These are phyloP conservation scores for Breviolum minutum DNA, from an alignment of 73 alveolate species.

Conservation along the genomic window DNA sequence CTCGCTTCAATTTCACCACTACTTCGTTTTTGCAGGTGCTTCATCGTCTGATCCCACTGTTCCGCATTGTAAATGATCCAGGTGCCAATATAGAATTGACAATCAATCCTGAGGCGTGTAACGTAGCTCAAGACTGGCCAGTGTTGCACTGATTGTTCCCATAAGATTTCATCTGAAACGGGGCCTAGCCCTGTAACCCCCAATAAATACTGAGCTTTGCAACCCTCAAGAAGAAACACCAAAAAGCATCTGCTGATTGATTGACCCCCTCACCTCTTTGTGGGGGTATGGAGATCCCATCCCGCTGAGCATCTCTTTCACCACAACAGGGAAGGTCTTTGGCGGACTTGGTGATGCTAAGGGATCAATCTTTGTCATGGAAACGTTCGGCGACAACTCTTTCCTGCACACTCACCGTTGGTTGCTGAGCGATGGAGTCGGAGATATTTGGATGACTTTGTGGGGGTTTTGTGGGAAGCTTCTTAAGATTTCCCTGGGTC, in stretches of 20 bases:
- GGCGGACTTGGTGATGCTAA: slow-evolving; percentile 12
- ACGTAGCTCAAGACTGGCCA: too few relatives aligned
- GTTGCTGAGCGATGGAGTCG: too few relatives aligned
- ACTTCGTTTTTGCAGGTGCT: background rate
- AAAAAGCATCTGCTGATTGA: too few relatives aligned
- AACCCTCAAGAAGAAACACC: background rate
- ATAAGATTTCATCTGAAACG: too few relatives aligned
- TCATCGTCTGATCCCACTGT: slow-evolving; percentile 21
- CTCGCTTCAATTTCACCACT: background rate
- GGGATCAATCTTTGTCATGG: slow-evolving; percentile 41
- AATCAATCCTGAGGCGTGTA: background rate
- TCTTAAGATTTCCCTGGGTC: too few relatives aligned
- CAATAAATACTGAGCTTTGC: too few relatives aligned
- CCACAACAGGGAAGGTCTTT: slow-evolving; percentile 16
- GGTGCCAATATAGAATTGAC: slow-evolving; percentile 89
- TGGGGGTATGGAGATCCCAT: background rate
- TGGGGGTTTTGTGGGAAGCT: too few relatives aligned
- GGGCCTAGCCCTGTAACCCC: too few relatives aligned
- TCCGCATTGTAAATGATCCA: slow-evolving; percentile 53
- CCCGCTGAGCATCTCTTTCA: slow-evolving; percentile 13
- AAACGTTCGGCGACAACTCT: slow-evolving; percentile 55
- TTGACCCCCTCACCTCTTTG: too few relatives aligned
- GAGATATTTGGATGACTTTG: too few relatives aligned
- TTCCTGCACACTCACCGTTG: slow-evolving; percentile 1
- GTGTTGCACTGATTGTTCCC: too few relatives aligned